These are phyloP conservation scores for Cercospora beticola DNA, from an alignment of 2,329 filamentous ascomycete species.

Conservation along the genomic window DNA sequence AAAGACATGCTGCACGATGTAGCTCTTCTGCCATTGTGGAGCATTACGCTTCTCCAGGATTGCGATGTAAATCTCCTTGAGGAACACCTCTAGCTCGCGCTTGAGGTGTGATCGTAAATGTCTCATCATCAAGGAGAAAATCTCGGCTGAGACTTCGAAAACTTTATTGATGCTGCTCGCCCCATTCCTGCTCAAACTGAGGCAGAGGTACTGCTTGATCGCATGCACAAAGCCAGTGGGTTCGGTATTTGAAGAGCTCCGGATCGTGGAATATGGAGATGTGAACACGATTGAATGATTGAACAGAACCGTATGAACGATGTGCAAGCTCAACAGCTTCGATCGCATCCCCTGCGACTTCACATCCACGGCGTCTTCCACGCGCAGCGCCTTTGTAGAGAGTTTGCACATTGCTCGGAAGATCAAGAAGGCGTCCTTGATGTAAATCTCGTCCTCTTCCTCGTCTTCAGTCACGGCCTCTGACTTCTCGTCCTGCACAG, in stretches of 20 bases:
- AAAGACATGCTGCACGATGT: slow-evolving; percentile 77
- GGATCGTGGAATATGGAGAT: slow-evolving; percentile 88
- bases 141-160: slow-evolving; percentile 94
- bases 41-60: slow-evolving; percentile 86
- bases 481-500: slow-evolving; percentile 34
- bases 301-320: slow-evolving; percentile 92
- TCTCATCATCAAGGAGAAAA: slow-evolving; percentile 97
- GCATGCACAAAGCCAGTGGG: slow-evolving; percentile 90
- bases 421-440: slow-evolving; percentile 93
- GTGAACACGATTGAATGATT: slow-evolving; percentile 91
- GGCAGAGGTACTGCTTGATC: slow-evolving; percentile 92
- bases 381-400: slow-evolving; percentile 84
- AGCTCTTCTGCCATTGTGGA: slow-evolving; percentile 85
- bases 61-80: slow-evolving; percentile 95
- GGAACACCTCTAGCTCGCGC: slow-evolving; percentile 96
- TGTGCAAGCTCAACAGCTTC: slow-evolving; percentile 90
- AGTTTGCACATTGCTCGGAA: slow-evolving; percentile 97
- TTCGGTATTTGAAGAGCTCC: slow-evolving; percentile 82
- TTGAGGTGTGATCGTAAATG: slow-evolving; percentile 92
- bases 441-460: slow-evolving; percentile 93
- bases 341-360: slow-evolving; percentile 96
- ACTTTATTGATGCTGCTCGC: slow-evolving; percentile 88
- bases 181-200: slow-evolving; percentile 92
- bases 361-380: slow-evolving; percentile 89
- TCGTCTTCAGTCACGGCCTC: slow-evolving; percentile 65